These are phyloP conservation scores for Gillenia trifoliata DNA, from an alignment of 306 rosid species.

Conservation along the genomic window DNA sequence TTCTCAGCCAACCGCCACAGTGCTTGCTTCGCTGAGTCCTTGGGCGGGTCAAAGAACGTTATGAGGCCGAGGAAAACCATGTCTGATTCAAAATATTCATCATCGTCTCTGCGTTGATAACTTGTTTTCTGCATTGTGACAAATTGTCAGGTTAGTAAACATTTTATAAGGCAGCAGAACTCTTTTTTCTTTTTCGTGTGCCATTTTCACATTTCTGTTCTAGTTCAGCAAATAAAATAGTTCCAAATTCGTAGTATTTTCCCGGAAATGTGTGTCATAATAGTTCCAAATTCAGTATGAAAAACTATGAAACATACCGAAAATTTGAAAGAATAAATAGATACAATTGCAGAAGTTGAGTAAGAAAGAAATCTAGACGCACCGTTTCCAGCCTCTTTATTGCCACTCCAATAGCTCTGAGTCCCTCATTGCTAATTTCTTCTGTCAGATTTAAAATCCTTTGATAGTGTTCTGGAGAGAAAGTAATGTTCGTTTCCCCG, in stretches of 20 bases:
- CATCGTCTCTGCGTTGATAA: constrained; percentile 15
- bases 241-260: background rate
- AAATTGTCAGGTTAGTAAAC: background rate
- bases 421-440: constrained; percentile 65
- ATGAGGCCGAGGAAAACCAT: constrained; percentile 74
- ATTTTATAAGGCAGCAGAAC: background rate
- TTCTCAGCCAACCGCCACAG: constrained; percentile 66
- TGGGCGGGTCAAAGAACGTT: constrained; percentile 87
- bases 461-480: constrained; percentile 41
- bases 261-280: background rate
- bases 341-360: background rate
- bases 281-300: no score
- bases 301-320: background rate
- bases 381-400: constrained; percentile 59
- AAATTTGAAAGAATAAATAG: background rate
- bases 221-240: background rate
- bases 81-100: constrained; percentile 47
- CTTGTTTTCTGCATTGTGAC: constrained; percentile 28
- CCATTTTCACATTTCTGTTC: background rate
- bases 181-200: constrained; percentile 3
- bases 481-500: constrained; percentile 17
- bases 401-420: constrained; percentile 72
- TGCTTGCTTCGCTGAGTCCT: constrained; percentile 86
- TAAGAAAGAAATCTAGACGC: constrained; percentile 15
- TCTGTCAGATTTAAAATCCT: constrained; percentile 53